Base-by-base conservation (phyloP, 1,139 yeast genomes). In the Pichia sp. region DNA sequence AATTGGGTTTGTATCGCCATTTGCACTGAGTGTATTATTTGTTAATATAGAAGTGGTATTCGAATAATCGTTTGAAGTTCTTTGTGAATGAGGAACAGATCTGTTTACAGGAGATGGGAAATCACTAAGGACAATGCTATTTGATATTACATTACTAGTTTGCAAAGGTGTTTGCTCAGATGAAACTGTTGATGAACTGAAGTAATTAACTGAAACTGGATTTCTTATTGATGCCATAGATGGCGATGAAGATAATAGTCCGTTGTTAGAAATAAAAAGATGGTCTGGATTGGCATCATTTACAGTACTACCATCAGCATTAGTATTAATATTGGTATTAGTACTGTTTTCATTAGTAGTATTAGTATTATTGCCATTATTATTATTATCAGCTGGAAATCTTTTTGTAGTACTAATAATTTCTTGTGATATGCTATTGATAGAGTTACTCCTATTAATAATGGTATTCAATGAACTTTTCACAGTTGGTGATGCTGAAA, bases 1-100 rank as follows among this genome's bases (percentile, higher is more conserved):
- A 35, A 58, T 51, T 2, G 64, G 64, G 39, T 61, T 61, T 9
- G 23, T 35, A 25, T 46, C 43, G 7, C 41, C 46, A 36, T 52
- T 45, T 2, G 45, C 33, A 8, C 48, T 24, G 24, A 35, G 16
- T 43, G 41, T 53, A 43, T 27, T 38, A 28, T 12, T 32, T 2
- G 51, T 48, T 4, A 37, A 16, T 26, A 46, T 41, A 2, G 50
- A 45, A 25, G 46, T 47, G 4, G 47, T n/a, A n/a, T n/a, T 25
- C 7, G 51, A 43, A 35, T 42, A 45, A 40, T 48, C 51, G 28
- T 45, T 48, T 1, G 51, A 48, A 7, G 49, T 33, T 27, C 51
- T 37, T 24, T 48, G 47, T 2, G 51, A 48, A 7, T 41, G 51
- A 7, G 48, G 37, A 4, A 37, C 20, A 4, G 51, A 40, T 33